Evolutionary conservation across 75 land plant genomes (phyloP), one percentile per base, ranked within the genome.

Genomic region (Pinus taeda): DNA sequence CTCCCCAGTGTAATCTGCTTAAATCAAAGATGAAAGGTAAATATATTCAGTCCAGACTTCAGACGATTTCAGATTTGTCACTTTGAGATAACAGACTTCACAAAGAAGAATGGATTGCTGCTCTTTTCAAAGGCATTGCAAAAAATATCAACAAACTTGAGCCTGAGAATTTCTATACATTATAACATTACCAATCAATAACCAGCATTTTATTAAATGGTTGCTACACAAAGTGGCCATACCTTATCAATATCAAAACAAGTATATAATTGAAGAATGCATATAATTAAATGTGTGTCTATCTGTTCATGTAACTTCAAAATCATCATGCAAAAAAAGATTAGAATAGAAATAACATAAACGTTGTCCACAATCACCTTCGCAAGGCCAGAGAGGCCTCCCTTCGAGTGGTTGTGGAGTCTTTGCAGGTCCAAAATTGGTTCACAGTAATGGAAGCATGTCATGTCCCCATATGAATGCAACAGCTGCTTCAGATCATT

Each of bases 351-450:
- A 8, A 55, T 49, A 72, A 21, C 13, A 2, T 49, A 49, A 72
- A 53, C 11, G n/a, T 21, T 55, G 56, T 13, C 49, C 13, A 11
- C 4, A 22, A 53, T 45, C 74, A 90, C 95, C 92, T 90, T 69
- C 2, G 92, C 84, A 62, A 90, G 85, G 3, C 92, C 95, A 62
- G 90, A 88, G 11, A 92, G 81, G 65, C 95, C 95, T 73, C 95
- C 95, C 26, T 75, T 79, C 26, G 76, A 76, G 15, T 84, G 85
- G 49, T 85, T 84, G 84, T 83, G 83, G 62, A 92, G 26, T 64
- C 81, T 82, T 60, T 90, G 92, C 74, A 92, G 77, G 73, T 92
- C 95, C 15, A 92, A 85, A 59, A 92, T 67, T 83, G 91, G 87
- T 30, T 83, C 85, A 79, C 79, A 92, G 59, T 81, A 81, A 73